Evolutionary conservation across 345 rosid species (phyloP).

Genomic region (Corymbia maculata): DNA sequence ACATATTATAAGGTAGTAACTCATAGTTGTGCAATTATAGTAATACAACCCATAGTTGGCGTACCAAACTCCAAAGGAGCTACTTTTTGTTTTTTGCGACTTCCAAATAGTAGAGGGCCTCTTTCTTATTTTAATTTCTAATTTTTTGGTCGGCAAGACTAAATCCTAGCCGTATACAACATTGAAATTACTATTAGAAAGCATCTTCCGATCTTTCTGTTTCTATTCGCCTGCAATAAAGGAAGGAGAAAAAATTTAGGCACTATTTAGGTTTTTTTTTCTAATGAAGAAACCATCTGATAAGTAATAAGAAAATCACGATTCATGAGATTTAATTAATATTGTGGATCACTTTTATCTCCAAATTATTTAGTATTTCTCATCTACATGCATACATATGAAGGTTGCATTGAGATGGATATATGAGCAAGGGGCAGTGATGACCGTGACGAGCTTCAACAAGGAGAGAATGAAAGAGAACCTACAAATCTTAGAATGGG

Average conservation of each 20-base stretch:
- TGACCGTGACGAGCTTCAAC: neutral
- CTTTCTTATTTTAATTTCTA: neutral
- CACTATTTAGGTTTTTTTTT: neutral
- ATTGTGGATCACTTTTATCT: neutral
- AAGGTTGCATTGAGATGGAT: slow-evolving; percentile 5
- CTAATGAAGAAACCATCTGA: neutral
- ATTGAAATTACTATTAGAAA: neutral
- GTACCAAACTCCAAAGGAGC: neutral
- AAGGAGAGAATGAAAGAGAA: slow-evolving; percentile 2
- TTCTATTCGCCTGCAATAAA: neutral
- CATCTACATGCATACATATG: neutral
- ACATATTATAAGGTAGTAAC: neutral
- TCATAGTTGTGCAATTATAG: neutral
- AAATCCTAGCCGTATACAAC: neutral
- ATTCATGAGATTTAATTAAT: neutral
- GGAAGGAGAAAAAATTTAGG: neutral
- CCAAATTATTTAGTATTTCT: neutral
- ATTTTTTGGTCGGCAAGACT: neutral
- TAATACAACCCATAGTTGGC: neutral
- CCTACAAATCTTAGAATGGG: neutral
- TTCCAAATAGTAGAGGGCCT: neutral
- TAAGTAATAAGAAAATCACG: neutral
- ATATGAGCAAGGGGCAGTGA: neutral
- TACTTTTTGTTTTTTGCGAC: neutral
- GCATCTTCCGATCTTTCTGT: neutral